Conservation (phyloP, 768 basidiomycete species). For the Pleurotus giganteus region DNA sequence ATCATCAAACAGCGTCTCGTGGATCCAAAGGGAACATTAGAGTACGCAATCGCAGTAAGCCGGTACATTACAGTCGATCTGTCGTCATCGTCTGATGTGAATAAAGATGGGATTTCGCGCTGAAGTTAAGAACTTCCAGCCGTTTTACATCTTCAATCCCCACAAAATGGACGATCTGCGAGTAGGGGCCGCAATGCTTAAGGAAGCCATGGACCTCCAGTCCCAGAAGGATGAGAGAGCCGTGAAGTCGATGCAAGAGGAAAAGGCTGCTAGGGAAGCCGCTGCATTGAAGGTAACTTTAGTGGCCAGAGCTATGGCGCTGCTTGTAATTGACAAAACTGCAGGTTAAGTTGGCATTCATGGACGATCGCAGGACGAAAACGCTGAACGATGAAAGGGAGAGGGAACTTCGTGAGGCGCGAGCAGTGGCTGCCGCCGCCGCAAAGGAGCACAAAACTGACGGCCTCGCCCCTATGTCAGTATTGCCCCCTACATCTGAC, state of each 20-base stretch:
- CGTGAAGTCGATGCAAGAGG: slow-evolving; percentile 46
- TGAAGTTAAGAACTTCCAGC: slow-evolving; percentile 71
- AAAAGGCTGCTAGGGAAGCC: slow-evolving; percentile 56
- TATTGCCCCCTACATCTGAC: background rate
- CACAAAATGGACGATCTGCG: slow-evolving; percentile 51
- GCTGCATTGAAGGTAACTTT: slow-evolving; percentile 53
- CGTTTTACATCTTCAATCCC: slow-evolving; percentile 63
- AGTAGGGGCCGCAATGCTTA: slow-evolving; percentile 64
- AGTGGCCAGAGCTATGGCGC: background rate
- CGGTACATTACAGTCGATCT: background rate
- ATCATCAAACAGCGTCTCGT: slow-evolving; percentile 66
- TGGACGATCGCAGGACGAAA: slow-evolving; percentile 73
- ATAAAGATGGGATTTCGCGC: slow-evolving; percentile 71
- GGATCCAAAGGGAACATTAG: slow-evolving; percentile 71
- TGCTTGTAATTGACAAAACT: slow-evolving; percentile 5
- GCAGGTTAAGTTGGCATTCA: slow-evolving; percentile 75
- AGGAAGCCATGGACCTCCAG: slow-evolving; percentile 57
- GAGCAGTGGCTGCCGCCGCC: slow-evolving; percentile 26
- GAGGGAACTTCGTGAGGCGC: slow-evolving; percentile 43
- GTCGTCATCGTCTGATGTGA: slow-evolving; percentile 8
- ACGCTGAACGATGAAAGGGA: slow-evolving; percentile 57
- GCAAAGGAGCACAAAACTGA: slow-evolving; percentile 13
- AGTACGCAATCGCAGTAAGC: slow-evolving; percentile 78
- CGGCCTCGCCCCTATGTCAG: background rate
- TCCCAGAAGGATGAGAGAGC: slow-evolving; percentile 46